Base-by-base conservation (phyloP, 1,284 basidiomycete species). In the Fomitopsis betulina region DNA sequence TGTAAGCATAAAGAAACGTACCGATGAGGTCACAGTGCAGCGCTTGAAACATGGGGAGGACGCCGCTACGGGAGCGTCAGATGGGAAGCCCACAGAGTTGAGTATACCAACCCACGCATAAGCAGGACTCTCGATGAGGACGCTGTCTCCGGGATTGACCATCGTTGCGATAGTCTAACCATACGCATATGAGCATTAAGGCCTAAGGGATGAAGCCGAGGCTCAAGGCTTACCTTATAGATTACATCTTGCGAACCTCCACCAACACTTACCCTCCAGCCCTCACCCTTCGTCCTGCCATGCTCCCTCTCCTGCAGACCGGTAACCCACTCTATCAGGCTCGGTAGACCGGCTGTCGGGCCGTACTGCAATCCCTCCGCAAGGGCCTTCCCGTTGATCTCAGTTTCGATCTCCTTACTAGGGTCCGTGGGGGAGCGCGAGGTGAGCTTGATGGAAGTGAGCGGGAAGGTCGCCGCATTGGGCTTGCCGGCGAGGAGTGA, bases 401-500 rank as follows among this genome's bases (percentile, higher is more conserved):
- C 78, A 40, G 88, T 72, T 1, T 75, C 71, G 13, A 74, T 71
- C 53, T 81, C 78, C 58, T 77, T 68, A n/a, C 67, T 68, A 39
- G 76, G 68, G 58, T 81, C 71, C 32, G 67, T 73, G 1, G 82
- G 86, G 7, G 66, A 79, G 19, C 78, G 77, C n/a, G 70, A 65
- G 32, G 66, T 82, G 67, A 91, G 80, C 51, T 80, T 83, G 63
- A 97, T 74, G 1, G 85, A 85, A 7, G 86, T 85, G 72, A 98
- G 90, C 1, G 96, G 96, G 75, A 98, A 98, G 17, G 93, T 92
- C 4, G 80, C 75, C n/a, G 89, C 83, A 70, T 96, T 96, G 27
- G 96, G 96, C 74, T 91, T 91, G 45, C 89, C 89, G 0, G 87
- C 87, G n/a, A 94, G 83, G 59, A 97, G 80, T 17, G 93, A 95